These are phyloP conservation scores for Fraxinus anomala DNA, from an alignment of 257 asterid species.

Conservation along the genomic window DNA sequence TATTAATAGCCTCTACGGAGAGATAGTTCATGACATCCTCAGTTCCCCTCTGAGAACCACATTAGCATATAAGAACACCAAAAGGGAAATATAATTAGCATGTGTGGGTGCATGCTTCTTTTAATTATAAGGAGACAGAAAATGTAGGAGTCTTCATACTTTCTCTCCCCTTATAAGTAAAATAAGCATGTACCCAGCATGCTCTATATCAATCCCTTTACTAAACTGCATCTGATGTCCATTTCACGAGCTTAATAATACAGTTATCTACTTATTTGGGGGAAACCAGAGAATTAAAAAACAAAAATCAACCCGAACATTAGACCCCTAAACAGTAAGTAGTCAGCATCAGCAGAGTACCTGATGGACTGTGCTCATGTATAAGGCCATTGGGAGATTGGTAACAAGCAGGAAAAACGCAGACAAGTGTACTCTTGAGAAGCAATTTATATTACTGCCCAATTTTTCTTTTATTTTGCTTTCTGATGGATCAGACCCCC, in stretches of 20 bases:
- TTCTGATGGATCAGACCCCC: slow-evolving; percentile 28
- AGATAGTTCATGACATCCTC: slow-evolving; percentile 92
- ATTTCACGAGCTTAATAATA: not conserved
- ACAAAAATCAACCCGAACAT: slow-evolving; percentile 1
- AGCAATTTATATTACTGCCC: slow-evolving; percentile 28
- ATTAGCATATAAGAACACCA: not conserved
- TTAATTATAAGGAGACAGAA: too few relatives aligned
- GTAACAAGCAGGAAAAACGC: slow-evolving; percentile 62
- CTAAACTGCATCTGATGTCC: not conserved
- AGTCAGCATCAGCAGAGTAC: slow-evolving; percentile 38
- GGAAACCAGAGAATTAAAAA: not conserved
- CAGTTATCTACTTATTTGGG: not conserved
- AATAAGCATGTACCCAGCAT: too few relatives aligned
- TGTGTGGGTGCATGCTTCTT: too few relatives aligned
- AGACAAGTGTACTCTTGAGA: slow-evolving; percentile 45
- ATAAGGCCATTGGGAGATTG: slow-evolving; percentile 90
- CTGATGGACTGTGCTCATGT: slow-evolving; percentile 96
- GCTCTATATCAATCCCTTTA: not conserved
- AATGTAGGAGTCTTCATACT: too few relatives aligned
- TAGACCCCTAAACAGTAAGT: slow-evolving; percentile 3
- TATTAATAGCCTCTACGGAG: slow-evolving; percentile 56
- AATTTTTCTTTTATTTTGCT: slow-evolving; percentile 36
- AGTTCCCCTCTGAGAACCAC: slow-evolving; percentile 74
- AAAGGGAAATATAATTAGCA: not conserved
- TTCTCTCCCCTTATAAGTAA: too few relatives aligned